Conservation (phyloP, 2,329 filamentous ascomycete genomes). For the Talaromyces rugulosus region DNA sequence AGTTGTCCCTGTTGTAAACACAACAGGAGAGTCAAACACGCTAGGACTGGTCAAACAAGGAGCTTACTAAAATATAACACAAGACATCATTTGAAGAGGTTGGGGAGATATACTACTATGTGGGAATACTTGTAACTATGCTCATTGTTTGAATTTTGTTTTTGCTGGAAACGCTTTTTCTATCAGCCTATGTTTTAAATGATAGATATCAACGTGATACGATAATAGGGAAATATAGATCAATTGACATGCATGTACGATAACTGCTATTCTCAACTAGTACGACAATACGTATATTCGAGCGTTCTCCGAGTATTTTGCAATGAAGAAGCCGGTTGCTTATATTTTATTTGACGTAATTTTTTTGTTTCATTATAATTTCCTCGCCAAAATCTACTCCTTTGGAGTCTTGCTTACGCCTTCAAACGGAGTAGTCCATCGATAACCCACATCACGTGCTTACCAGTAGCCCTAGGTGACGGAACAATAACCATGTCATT, state of each 20-base stretch:
- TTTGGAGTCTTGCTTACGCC: not conserved
- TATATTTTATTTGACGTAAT: not conserved
- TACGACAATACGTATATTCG: not conserved
- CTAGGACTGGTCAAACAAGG: not conserved
- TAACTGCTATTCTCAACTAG: too few relatives aligned
- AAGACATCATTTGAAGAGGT: not conserved
- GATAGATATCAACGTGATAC: not conserved
- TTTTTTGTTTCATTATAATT: not conserved
- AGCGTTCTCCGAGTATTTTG: not conserved
- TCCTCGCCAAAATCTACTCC: not conserved
- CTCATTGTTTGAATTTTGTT: too few relatives aligned
- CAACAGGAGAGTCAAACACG: not conserved
- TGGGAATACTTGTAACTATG: too few relatives aligned
- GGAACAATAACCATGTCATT: not conserved
- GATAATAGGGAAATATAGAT: not conserved
- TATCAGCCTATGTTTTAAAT: too few relatives aligned
- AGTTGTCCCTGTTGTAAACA: not conserved
- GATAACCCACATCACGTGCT: not conserved
- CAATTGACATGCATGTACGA: not conserved
- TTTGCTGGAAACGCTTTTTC: too few relatives aligned
- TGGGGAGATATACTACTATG: too few relatives aligned
- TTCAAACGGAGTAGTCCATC: not conserved
- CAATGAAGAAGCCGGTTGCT: not conserved
- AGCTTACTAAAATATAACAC: not conserved
- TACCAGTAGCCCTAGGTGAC: not conserved